Evolutionary conservation across 352 stramenopile species (phyloP).

Genomic region (Phytopythium oedochilum): DNA sequence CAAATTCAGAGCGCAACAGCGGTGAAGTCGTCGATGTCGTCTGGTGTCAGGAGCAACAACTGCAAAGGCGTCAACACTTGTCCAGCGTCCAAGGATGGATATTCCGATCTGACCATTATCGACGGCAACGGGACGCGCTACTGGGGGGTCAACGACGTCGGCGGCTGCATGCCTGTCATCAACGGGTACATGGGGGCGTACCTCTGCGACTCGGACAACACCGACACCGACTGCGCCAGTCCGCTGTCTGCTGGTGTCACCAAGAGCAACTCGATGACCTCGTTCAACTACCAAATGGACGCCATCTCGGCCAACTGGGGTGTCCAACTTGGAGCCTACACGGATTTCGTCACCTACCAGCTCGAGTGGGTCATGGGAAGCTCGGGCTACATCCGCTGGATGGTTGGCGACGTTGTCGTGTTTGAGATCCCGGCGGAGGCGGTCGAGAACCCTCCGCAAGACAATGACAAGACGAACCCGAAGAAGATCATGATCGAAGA

Average conservation of each 20-base stretch:
- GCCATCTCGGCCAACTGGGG: no score
- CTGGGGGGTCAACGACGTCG: constrained; percentile 52
- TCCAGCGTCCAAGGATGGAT: constrained; percentile 31
- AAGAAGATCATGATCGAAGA: constrained; percentile 60
- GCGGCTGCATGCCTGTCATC: constrained; percentile 42
- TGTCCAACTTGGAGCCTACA: constrained; percentile 33
- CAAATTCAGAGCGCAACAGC: constrained; percentile 21
- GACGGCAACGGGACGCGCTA: constrained; percentile 41
- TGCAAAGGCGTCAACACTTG: constrained; percentile 40
- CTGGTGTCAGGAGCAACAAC: constrained; percentile 40
- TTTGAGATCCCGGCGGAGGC: constrained; percentile 37
- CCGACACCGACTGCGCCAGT: constrained; percentile 24
- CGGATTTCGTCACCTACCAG: constrained; percentile 44
- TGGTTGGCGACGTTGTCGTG: no score
- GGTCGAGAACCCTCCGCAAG: constrained; percentile 38
- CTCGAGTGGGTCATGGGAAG: constrained; percentile 63
- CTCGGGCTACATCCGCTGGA: no score
- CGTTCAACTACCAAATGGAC: constrained; percentile 66
- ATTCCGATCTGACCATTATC: constrained; percentile 36
- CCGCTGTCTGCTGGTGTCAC: constrained; percentile 14
- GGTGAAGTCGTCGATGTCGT: constrained; percentile 34
- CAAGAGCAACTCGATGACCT: constrained; percentile 32
- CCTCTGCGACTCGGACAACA: constrained; percentile 42
- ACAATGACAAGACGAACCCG: constrained; percentile 24
- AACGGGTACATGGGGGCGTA: no score